These are phyloP conservation scores for Epichloe gansuensis DNA, from an alignment of 2,329 filamentous ascomycete species.

Conservation along the genomic window DNA sequence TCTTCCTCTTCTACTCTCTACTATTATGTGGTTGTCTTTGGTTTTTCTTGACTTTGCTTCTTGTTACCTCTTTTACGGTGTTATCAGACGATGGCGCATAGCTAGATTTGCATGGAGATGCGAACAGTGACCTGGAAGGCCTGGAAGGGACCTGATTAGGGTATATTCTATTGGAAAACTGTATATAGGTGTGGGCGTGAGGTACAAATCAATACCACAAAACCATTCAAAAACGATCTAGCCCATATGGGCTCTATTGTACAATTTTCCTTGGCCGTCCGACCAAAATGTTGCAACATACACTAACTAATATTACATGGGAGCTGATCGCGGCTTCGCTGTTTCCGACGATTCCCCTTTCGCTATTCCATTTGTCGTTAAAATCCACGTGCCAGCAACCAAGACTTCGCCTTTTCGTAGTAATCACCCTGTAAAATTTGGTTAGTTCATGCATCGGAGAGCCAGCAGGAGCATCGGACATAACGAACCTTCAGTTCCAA, in stretches of 20 bases:
- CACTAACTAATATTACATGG: slow-evolving; percentile 5
- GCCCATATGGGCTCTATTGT: slow-evolving; percentile 7
- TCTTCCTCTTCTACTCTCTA: not conserved
- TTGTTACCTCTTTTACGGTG: slow-evolving; percentile 1
- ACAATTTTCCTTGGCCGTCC: slow-evolving; percentile 6
- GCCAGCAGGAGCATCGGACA: not conserved
- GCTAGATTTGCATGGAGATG: slow-evolving; percentile 12
- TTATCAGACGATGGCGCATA: slow-evolving; percentile 11
- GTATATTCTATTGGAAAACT: slow-evolving; percentile 7
- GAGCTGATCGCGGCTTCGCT: not conserved
- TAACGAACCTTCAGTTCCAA: slow-evolving; percentile 56
- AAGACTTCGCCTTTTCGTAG: slow-evolving; percentile 17
- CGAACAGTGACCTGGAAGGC: slow-evolving; percentile 7
- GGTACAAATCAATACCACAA: slow-evolving; percentile 13
- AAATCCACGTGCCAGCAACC: slow-evolving; percentile 23
- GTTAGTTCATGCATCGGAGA: slow-evolving; percentile 3
- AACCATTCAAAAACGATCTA: not conserved
- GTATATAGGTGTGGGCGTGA: slow-evolving; percentile 14
- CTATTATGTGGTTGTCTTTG: not conserved
- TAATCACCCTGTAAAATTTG: slow-evolving; percentile 18
- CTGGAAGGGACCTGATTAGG: slow-evolving; percentile 7
- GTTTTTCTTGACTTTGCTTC: not conserved
- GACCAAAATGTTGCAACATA: slow-evolving; percentile 3
- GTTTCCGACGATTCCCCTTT: not conserved
- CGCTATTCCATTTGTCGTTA: slow-evolving; percentile 9